Evolutionary conservation across 164 flowering plant species (phyloP).

Genomic region (Piper longum): DNA sequence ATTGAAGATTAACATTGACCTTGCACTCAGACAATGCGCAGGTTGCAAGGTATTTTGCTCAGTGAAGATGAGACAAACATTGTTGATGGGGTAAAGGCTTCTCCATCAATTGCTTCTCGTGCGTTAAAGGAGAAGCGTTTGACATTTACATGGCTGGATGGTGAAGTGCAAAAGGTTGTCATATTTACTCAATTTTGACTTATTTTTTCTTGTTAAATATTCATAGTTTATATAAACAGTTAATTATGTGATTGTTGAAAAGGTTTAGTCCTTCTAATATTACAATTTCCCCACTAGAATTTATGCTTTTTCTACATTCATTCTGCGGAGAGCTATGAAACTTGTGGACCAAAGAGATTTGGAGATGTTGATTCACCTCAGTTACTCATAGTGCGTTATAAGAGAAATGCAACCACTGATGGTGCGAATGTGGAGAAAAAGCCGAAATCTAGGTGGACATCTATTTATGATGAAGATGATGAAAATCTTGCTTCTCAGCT

Average conservation of each 20-base stretch:
- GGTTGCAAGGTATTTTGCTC: conserved; percentile 48
- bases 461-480: conserved; percentile 29
- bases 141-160: conserved; percentile 92
- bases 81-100: conserved; percentile 14
- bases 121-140: conserved; percentile 57
- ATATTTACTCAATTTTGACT: background rate
- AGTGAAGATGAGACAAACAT: conserved; percentile 18
- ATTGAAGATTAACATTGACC: background rate
- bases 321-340: conserved; percentile 54
- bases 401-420: conserved; percentile 44
- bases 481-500: conserved; percentile 71
- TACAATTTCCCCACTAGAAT: conserved; percentile 25
- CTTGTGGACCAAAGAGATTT: conserved; percentile 71
- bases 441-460: conserved; percentile 27
- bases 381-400: conserved; percentile 69
- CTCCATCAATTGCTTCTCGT: conserved; percentile 21
- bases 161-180: conserved; percentile 73
- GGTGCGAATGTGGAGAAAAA: conserved; percentile 24
- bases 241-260: background rate
- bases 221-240: background rate
- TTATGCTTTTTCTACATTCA: conserved; percentile 66
- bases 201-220: background rate
- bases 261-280: conserved; percentile 2
- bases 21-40: conserved; percentile 68
- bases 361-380: conserved; percentile 50